Conservation (phyloP, 2,329 filamentous ascomycete genomes). For the Pyrenophora tritici-repentis region DNA sequence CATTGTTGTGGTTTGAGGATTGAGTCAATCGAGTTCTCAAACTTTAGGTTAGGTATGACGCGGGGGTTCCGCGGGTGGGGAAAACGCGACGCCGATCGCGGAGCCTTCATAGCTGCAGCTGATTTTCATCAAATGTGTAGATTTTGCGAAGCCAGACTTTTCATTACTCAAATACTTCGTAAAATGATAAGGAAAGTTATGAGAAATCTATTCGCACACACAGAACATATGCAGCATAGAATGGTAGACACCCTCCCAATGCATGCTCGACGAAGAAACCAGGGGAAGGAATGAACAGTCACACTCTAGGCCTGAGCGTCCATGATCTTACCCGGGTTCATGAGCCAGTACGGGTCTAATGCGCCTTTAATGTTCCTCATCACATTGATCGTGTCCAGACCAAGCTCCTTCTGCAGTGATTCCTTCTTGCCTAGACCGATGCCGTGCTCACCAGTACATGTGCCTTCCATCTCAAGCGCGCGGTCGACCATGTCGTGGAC, state of each 20-base stretch:
- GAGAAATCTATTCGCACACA: constrained; percentile 3
- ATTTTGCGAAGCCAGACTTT: neutral
- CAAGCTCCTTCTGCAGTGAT: constrained; percentile 77
- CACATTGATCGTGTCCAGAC: constrained; percentile 76
- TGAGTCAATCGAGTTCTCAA: constrained; percentile 31
- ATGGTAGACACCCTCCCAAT: constrained; percentile 29
- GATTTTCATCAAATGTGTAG: neutral
- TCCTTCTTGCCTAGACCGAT: constrained; percentile 87
- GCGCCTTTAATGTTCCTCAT: constrained; percentile 86
- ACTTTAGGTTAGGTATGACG: constrained; percentile 26
- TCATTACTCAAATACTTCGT: neutral
- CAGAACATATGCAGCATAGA: constrained; percentile 14
- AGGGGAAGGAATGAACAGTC: neutral
- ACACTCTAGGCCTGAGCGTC: constrained; percentile 53
- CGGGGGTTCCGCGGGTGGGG: constrained; percentile 25
- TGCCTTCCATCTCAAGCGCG: constrained; percentile 93
- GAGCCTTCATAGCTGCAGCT: constrained; percentile 10
- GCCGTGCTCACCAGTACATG: constrained; percentile 87
- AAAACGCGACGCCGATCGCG: constrained; percentile 34
- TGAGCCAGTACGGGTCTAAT: constrained; percentile 82
- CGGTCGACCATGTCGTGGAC: constrained; percentile 89
- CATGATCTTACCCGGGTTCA: constrained; percentile 94
- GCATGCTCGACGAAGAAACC: constrained; percentile 10
- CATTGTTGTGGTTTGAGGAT: constrained; percentile 40
- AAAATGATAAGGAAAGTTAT: too few relatives aligned